These are phyloP conservation scores for Penicillium sp. DNA, from an alignment of 2,329 filamentous ascomycete species.

Conservation along the genomic window DNA sequence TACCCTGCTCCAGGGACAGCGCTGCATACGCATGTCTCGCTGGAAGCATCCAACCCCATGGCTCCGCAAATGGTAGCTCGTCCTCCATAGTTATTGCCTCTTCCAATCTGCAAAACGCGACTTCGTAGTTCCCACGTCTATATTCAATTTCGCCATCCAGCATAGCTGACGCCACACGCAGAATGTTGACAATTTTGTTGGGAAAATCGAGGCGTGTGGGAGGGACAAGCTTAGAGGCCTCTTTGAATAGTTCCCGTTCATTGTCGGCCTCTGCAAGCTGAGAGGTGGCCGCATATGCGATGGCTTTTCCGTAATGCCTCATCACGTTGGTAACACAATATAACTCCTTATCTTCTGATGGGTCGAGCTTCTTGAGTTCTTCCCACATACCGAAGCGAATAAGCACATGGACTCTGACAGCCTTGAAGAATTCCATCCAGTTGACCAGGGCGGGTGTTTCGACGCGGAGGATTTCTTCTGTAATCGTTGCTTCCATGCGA, in stretches of 20 bases:
- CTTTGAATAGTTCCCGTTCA: slow-evolving; percentile 54
- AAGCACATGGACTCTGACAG: slow-evolving; percentile 66
- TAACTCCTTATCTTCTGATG: slow-evolving; percentile 60
- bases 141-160: slow-evolving; percentile 73
- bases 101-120: slow-evolving; percentile 60
- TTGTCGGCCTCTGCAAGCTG: slow-evolving; percentile 55
- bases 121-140: slow-evolving; percentile 57
- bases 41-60: slow-evolving; percentile 78
- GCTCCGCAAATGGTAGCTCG: slow-evolving; percentile 67
- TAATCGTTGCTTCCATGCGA: slow-evolving; percentile 62
- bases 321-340: slow-evolving; percentile 71
- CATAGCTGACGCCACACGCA: slow-evolving; percentile 64
- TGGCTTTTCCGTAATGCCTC: slow-evolving; percentile 65
- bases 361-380: slow-evolving; percentile 59
- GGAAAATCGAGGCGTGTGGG: slow-evolving; percentile 66
- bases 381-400: slow-evolving; percentile 73
- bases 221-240: slow-evolving; percentile 56
- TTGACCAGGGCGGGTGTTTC: slow-evolving; percentile 73
- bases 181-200: slow-evolving; percentile 63
- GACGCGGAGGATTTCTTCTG: slow-evolving; percentile 64
- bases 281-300: slow-evolving; percentile 63
- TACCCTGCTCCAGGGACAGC: slow-evolving; percentile 65
- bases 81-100: slow-evolving; percentile 62
- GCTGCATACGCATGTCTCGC: slow-evolving; percentile 69
- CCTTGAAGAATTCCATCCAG: slow-evolving; percentile 72